Base-by-base conservation (phyloP, 2,329 filamentous ascomycete genomes). In the Talaromyces sp. region DNA sequence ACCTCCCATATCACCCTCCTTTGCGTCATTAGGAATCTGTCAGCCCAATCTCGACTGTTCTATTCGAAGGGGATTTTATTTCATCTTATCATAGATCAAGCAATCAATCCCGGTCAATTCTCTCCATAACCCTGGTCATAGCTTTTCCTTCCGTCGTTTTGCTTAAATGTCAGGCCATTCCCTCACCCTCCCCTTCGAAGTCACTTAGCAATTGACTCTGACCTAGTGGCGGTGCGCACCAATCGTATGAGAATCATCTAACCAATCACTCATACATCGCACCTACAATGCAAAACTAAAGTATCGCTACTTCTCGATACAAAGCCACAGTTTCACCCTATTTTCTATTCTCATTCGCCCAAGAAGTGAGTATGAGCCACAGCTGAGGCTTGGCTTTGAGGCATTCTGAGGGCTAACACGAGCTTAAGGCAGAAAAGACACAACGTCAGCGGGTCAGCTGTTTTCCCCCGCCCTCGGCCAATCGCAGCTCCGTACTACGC, bases 401-500 rank as follows among this genome's bases (percentile, higher is more conserved):
- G 31, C 31, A 56, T 56, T 36, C 53, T 36, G n/a, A 64, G 43
- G 40, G 45, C n/a, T 34, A 22, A 36, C 13, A 56, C 8, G 17
- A 53, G 38, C 56, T 49, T 43, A 56, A 45, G 53, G 61, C 38
- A 58, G 38, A 31, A 19, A 63, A 63, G 22, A 49, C 25, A 34
- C 38, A 54, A 63, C 49, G 27, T 43, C 47, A 54, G 49, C 38
- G 62, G 62, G 62, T 64, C 62, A 64, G 54, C 53, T 51, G 54
- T 51, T 63, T 25, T 13, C 61, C 15, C 34, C 34, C 15, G 36
- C 13, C 38, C 25, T 29, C 51, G 19, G 6, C 53, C 64, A 65
- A 38, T 65, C 58, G 25, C 47, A 8, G 8, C 56, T 40, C 31
- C 40, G 54, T 49, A n/a, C 43, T 29, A 34, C 34, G n/a, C 31